Conservation (phyloP, 1,139 yeast genomes). For the Yamadazyma oceani region DNA sequence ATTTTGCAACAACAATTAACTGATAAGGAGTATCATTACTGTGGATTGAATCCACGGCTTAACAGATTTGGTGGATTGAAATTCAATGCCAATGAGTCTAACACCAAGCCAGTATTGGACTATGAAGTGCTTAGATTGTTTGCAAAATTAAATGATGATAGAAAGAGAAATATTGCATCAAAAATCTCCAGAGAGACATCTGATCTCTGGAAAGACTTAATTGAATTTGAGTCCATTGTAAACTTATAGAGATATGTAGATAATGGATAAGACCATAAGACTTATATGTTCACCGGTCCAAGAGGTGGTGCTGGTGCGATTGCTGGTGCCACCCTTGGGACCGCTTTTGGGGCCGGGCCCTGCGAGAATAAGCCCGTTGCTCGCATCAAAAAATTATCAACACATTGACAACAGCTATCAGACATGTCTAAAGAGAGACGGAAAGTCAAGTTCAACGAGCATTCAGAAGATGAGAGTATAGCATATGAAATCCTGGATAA, state of each 20-base stretch:
- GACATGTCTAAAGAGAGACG: constrained; percentile 7
- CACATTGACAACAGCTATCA: too few relatives aligned
- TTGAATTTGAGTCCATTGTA: constrained; percentile 48
- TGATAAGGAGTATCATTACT: constrained; percentile 70
- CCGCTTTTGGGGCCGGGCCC: too few relatives aligned
- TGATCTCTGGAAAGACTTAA: constrained; percentile 69
- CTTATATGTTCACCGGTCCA: too few relatives aligned
- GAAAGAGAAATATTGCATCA: constrained; percentile 50
- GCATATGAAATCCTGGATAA: constrained; percentile 6
- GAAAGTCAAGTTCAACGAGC: constrained; percentile 16
- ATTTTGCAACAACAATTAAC: constrained; percentile 84
- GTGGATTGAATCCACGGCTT: constrained; percentile 80
- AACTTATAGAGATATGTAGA: constrained; percentile 17
- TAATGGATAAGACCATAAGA: too few relatives aligned
- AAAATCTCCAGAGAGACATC: constrained; percentile 57
- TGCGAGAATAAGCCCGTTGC: too few relatives aligned
- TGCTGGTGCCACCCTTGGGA: too few relatives aligned
- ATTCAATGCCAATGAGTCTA: constrained; percentile 33
- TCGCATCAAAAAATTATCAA: too few relatives aligned
- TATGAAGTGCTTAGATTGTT: constrained; percentile 55
- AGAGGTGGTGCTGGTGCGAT: too few relatives aligned
- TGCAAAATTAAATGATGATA: constrained; percentile 55
- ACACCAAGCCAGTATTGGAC: constrained; percentile 61
- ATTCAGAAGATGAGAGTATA: constrained; percentile 11
- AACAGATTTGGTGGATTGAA: constrained; percentile 58